Evolutionary conservation across 164 flowering plant genomes (phyloP).

Genomic region (Sedum album): DNA sequence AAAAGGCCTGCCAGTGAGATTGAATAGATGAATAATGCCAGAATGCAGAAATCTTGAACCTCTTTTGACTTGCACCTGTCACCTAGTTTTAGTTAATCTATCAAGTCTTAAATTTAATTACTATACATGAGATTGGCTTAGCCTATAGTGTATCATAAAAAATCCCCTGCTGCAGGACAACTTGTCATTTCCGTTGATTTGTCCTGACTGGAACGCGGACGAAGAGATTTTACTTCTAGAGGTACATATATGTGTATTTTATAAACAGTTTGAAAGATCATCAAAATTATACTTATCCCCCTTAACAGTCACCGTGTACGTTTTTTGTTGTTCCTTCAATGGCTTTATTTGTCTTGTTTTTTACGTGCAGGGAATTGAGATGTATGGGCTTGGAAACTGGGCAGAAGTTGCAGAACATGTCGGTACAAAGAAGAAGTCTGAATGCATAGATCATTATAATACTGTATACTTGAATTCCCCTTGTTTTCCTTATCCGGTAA

Average conservation of each 20-base stretch:
- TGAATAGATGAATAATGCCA: too few species aligned
- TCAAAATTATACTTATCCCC: too few species aligned
- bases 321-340: too few species aligned
- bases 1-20: too few species aligned
- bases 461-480: conserved; percentile 73
- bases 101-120: not conserved
- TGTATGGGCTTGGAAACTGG: conserved; percentile 97
- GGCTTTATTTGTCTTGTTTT: not conserved
- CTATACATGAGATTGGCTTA: too few species aligned
- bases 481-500: conserved; percentile 90
- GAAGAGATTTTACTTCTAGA: conserved; percentile 91
- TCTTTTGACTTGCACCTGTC: too few species aligned
- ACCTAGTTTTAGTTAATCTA: not conserved
- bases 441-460: conserved; percentile 74
- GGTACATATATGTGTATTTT: conserved; percentile 30
- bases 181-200: conserved; percentile 77
- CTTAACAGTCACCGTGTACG: too few species aligned
- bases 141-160: too few species aligned
- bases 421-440: conserved; percentile 76
- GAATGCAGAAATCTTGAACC: too few species aligned
- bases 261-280: too few species aligned
- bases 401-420: conserved; percentile 90
- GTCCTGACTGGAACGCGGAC: conserved; percentile 97
- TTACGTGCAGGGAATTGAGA: conserved; percentile 67
- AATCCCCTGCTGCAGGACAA: conserved; percentile 52